Evolutionary conservation across 768 basidiomycete species (phyloP), one percentile per base, ranked within the genome.

Genomic region (Cystobasidium onofrii): DNA sequence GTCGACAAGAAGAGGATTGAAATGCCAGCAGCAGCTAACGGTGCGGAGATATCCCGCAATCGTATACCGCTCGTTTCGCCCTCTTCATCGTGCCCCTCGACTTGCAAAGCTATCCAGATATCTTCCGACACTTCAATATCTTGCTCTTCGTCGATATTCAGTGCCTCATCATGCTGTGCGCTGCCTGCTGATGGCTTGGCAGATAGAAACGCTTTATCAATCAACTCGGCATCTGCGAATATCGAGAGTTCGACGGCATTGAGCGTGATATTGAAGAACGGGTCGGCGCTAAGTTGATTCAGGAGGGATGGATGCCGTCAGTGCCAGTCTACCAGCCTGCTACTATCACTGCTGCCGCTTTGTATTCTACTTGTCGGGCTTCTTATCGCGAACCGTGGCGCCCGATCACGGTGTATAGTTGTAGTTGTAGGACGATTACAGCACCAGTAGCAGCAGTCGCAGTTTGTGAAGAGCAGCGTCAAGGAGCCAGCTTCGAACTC

Each of bases 1-100:
- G 89, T 89, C 4, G 88, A 89, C 78, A 90, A 88, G 80, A 91
- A 91, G 17, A 91, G 82, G 62, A 91, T 91, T 36, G 88, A 89
- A 43, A 91, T 90, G 1, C 89, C 88, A 43, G 87, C 88, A 15
- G 86, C 87, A 13, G 89, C 89, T 23, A 91, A 82, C 36, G 88
- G 88, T 18, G 88, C 87, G 25, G 90, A 90, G 36, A 91, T 83
- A 78, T 90, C 89, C 75, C 87, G 86, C 0, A 90, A 86, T 57
- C 90, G 85, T 23, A 88, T 87, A 15, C 89, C 89, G 4, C 88
- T 87, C 75, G 85, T 86, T 39, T 75, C 76, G 62, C 34, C 29
- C 3, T 85, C 85, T 79, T 90, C 87, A 31, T 85, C 88, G 80
- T 90, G 89, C 0, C 88, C 88, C 80, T 90, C 89, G 67, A 91